Percentiles rank a stretch among this genome's conserved stretches.
These are phyloP conservation scores for Panaeolus papilionaceus DNA, from an alignment of 768 basidiomycete species.

Conservation along the genomic window DNA sequence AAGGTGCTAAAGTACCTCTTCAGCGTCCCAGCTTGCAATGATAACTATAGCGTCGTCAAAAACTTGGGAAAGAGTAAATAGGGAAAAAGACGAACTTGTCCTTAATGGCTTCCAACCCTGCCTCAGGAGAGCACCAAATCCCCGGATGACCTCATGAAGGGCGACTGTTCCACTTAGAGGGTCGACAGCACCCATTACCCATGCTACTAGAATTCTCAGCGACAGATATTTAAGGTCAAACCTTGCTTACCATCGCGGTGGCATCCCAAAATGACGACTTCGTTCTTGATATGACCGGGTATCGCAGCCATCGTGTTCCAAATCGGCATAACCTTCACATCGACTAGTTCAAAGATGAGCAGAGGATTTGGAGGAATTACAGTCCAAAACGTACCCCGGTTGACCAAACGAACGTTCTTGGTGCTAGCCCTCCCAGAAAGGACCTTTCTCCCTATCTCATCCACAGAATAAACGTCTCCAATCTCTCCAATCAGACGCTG, in stretches of 20 bases:
- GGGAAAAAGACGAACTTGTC: conserved; percentile 40
- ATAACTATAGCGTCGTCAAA: conserved; percentile 44
- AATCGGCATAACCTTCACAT: conserved; percentile 81
- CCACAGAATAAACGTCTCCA: conserved; percentile 40
- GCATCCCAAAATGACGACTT: conserved; percentile 86
- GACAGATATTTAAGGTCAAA: not conserved
- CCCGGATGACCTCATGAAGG: conserved; percentile 77
- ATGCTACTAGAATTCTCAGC: conserved; percentile 41
- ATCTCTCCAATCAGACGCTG: conserved; percentile 68
- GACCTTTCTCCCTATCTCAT: conserved; percentile 33
- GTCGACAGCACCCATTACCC: conserved; percentile 85
- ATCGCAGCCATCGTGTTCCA: conserved; percentile 78
- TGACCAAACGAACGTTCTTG: conserved; percentile 55
- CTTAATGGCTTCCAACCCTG: conserved; percentile 86
- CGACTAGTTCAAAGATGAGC: conserved; percentile 45
- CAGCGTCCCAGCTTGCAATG: conserved; percentile 49
- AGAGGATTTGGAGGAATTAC: not conserved
- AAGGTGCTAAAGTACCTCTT: conserved; percentile 13
- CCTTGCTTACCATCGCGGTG: conserved; percentile 81
- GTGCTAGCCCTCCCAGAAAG: conserved; percentile 55
- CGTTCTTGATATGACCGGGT: conserved; percentile 83
- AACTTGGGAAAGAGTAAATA: not conserved
- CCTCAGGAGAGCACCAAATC: conserved; percentile 70
- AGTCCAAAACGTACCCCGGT: conserved; percentile 49
- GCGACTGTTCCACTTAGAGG: conserved; percentile 83